phyloP scores from a whole-genome alignment of 306 rosid species.

The Quercus robur region DNA sequence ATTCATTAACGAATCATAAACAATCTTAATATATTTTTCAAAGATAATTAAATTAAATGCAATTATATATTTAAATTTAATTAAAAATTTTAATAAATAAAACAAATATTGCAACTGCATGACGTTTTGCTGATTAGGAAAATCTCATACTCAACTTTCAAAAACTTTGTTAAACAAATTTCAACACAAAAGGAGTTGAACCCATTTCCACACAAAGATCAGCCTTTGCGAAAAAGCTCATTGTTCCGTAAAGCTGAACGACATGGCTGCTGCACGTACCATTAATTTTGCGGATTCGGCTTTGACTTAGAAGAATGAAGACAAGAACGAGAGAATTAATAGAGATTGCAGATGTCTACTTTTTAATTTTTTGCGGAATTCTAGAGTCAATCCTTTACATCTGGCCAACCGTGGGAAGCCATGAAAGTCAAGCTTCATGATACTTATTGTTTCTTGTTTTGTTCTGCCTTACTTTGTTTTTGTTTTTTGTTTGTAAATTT shows the following conservation, averaged over 20 bases:
- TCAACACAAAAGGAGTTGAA: neutral
- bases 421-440: neutral
- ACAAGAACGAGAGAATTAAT: neutral
- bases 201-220: neutral
- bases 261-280: neutral
- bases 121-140: constrained; percentile 1
- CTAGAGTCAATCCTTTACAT: neutral
- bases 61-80: too few relatives aligned
- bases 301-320: neutral
- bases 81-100: neutral
- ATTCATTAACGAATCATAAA: too few relatives aligned
- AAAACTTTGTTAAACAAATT: neutral
- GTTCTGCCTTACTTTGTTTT: neutral
- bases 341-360: too few relatives aligned
- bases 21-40: too few relatives aligned
- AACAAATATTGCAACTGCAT: neutral
- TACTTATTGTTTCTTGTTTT: neutral
- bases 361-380: neutral
- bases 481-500: too few relatives aligned
- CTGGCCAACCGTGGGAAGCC: neutral
- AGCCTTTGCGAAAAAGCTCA: neutral
- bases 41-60: too few relatives aligned
- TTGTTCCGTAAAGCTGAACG: neutral
- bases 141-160: neutral
- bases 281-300: neutral